Percentiles rank a stretch among this genome's conserved stretches.
Evolutionary conservation across 2,329 filamentous ascomycete genomes (phyloP).

Genomic region (Colletotrichum noveboracense): DNA sequence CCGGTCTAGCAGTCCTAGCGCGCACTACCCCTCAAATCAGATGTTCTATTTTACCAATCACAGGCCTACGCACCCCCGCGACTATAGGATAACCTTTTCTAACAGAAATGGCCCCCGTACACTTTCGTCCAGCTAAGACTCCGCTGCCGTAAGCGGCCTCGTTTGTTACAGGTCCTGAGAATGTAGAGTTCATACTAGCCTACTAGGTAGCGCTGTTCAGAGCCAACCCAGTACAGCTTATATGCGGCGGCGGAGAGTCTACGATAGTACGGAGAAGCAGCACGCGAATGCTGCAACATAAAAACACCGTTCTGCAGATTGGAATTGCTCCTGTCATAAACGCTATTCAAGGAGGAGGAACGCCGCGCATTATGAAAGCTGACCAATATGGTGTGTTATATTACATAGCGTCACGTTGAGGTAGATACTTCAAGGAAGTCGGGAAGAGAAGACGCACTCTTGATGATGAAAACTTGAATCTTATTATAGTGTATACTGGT

Average conservation of each 20-base stretch:
- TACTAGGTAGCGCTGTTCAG: neutral
- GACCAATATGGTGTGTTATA: neutral
- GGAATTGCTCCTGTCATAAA: neutral
- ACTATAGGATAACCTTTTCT: neutral
- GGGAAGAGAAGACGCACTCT: neutral
- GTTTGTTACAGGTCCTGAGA: neutral
- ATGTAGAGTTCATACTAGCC: neutral
- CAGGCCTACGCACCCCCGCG: neutral
- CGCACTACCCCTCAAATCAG: neutral
- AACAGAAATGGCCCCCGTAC: neutral
- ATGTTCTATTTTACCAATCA: neutral
- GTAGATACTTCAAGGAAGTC: neutral
- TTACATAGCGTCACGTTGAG: neutral
- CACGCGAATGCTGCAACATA: neutral
- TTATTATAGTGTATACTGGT: neutral
- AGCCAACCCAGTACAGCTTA: neutral
- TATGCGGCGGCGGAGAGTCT: neutral
- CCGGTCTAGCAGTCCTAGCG: neutral
- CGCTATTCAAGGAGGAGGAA: neutral
- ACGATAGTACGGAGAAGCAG: neutral
- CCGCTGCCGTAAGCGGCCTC: neutral
- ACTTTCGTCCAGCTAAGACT: neutral
- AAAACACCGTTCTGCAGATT: neutral
- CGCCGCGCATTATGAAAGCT: neutral
- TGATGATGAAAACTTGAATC: neutral